Evolutionary conservation across 1,284 basidiomycete genomes (phyloP).

Genomic region (Moesziomyces aphidis): DNA sequence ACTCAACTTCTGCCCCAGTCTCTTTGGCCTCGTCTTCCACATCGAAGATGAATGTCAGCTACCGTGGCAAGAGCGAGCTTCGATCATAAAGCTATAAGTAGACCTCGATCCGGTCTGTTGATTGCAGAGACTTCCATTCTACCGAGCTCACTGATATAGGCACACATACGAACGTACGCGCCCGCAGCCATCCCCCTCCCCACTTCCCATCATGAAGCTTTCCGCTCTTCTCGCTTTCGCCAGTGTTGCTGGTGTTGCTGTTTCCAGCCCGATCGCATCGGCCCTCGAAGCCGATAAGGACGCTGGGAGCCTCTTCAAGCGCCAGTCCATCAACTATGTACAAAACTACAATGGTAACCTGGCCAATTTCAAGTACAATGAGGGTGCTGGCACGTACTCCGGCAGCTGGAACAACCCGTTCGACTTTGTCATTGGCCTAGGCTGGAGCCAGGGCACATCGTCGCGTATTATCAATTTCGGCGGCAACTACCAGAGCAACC

Average conservation of each 20-base stretch:
- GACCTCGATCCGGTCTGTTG: too few relatives aligned
- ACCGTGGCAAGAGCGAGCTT: too few relatives aligned
- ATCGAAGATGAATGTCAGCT: too few relatives aligned
- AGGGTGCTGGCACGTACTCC: slow-evolving; percentile 26
- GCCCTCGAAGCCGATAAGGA: background rate
- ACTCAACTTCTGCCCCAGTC: too few relatives aligned
- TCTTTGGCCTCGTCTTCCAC: too few relatives aligned
- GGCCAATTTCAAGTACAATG: slow-evolving; percentile 31
- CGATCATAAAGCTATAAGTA: too few relatives aligned
- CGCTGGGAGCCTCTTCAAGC: slow-evolving; percentile 13
- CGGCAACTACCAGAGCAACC: slow-evolving; percentile 25
- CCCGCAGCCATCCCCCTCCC: background rate
- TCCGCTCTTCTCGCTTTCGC: slow-evolving; percentile 17
- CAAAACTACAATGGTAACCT: slow-evolving; percentile 38
- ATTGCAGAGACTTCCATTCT: too few relatives aligned
- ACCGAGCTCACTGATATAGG: background rate
- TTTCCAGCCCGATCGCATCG: slow-evolving; percentile 14
- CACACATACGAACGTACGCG: background rate
- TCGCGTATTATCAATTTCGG: slow-evolving; percentile 31
- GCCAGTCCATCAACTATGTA: slow-evolving; percentile 37
- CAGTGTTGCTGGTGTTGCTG: slow-evolving; percentile 13
- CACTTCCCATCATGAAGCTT: slow-evolving; percentile 13
- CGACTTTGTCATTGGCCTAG: slow-evolving; percentile 37
- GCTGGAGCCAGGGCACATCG: slow-evolving; percentile 17
- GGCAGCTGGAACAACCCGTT: slow-evolving; percentile 27